Base-by-base conservation (phyloP, 495 filamentous ascomycete genomes). In the Daldinia vernicosa region DNA sequence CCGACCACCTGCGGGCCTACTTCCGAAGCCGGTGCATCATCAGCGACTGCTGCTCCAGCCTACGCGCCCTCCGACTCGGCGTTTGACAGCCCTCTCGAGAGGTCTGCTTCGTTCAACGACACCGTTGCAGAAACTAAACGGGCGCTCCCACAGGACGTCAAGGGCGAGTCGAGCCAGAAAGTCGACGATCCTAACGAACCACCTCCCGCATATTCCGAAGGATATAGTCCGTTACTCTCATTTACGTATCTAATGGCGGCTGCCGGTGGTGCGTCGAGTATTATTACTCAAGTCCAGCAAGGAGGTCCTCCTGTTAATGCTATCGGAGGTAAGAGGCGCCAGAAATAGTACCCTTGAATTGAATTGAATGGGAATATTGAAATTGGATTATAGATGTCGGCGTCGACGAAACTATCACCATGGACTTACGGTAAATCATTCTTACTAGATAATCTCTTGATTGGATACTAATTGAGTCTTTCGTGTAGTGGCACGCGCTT, bases 181-280 rank as follows among this genome's bases (percentile, higher is more conserved):
- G 87, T 86, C 68, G 83, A 92, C 71, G 93, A 97, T 81, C 92
- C 97, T 77, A 86, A 87, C 78, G 94, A 97, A 81, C 95, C 95
- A 22, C 95, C 95, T 67, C 95, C 95, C 53, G 95, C 95, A 40
- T 99, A 99, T 78, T 93, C 92, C 64, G 95, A 98, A 88, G 93
- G 94, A 69, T 90, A 86, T 63, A 97, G 93, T 81, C 96, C 96
- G 56, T 89, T 99, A 79, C 88, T 91, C 52, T 93, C 92, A 51
- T 99, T 99, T 76, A 91, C 92, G 74, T 99, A 97, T 89, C 89
- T 96, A 73, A 98, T 98, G 96, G 93, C 94, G 81, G 91, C 93
- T 77, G 93, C 94, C 80, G 94, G 93, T 85, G 95, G 94, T 80
- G 92, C 94, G 71, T 90, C 95, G 82, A 98, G 95, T 88, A 97